Conservation (phyloP, 441 rosid genomes). For the Croton setiger region DNA sequence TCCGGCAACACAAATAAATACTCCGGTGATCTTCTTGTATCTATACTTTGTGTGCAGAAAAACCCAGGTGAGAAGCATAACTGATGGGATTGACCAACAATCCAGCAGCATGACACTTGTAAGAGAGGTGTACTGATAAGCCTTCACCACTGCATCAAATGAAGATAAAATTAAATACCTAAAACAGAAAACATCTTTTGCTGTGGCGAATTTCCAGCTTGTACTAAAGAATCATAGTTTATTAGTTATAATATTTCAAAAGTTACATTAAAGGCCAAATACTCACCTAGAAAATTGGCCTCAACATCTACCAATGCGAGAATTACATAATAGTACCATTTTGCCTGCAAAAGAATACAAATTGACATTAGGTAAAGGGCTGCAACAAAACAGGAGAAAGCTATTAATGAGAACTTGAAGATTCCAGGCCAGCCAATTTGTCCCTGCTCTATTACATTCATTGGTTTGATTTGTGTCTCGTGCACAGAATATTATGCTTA, state of each 20-base stretch:
- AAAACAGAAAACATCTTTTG: conserved; percentile 3
- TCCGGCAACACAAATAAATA: conserved; percentile 70
- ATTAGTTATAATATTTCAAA: not conserved
- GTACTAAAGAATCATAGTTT: no score
- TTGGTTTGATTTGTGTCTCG: not conserved
- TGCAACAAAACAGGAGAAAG: not conserved
- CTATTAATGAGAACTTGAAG: conserved; percentile 2
- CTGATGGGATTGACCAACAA: conserved; percentile 91
- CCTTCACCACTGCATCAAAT: conserved; percentile 73
- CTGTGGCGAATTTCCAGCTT: not conserved
- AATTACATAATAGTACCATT: conserved; percentile 76
- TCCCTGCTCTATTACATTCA: not conserved
- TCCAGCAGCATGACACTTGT: conserved; percentile 95
- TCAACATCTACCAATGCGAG: conserved; percentile 86
- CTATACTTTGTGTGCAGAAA: conserved; percentile 78
- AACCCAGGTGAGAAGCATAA: conserved; percentile 75
- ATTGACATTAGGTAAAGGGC: not conserved
- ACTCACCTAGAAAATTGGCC: conserved; percentile 87
- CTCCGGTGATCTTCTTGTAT: conserved; percentile 72
- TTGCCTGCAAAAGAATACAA: conserved; percentile 59
- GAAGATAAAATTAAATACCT: conserved; percentile 10
- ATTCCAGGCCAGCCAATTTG: not conserved
- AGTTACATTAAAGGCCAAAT: not conserved
- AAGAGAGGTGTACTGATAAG: conserved; percentile 82
- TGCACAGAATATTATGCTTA: not conserved